phyloP scores from a whole-genome alignment of 352 stramenopile species.

The Globisporangium spiculum region DNA sequence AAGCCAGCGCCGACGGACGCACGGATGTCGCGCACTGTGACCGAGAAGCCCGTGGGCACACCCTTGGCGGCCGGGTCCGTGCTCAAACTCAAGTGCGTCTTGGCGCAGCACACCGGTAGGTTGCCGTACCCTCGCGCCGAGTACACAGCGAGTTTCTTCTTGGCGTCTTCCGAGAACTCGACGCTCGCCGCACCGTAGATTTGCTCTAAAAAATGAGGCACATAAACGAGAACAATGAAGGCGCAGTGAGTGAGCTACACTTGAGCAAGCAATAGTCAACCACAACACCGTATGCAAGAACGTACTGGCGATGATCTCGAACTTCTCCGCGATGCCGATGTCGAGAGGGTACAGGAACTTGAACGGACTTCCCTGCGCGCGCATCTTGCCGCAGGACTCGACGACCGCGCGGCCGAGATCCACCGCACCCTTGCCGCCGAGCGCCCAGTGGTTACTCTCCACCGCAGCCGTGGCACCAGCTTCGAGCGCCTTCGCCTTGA shows the following conservation, averaged over 20 bases:
- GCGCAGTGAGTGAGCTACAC: conserved; percentile 49
- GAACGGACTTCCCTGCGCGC: conserved; percentile 80
- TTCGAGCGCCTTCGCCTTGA: conserved; percentile 88
- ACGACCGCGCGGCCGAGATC: conserved; percentile 92
- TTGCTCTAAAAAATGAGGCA: conserved; percentile 56
- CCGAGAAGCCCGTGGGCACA: conserved; percentile 91
- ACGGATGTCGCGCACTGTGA: conserved; percentile 95
- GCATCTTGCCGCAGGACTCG: conserved; percentile 85
- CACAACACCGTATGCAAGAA: conserved; percentile 73
- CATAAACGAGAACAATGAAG: conserved; percentile 9
- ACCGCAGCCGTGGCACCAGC: conserved; percentile 95
- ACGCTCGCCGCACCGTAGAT: conserved; percentile 97
- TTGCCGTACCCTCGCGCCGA: conserved; percentile 57
- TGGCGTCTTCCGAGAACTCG: conserved; percentile 92
- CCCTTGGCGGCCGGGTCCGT: conserved; percentile 93
- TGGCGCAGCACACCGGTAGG: conserved; percentile 96
- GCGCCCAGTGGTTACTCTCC: conserved; percentile 88
- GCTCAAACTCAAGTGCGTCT: conserved; percentile 98
- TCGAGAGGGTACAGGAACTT: conserved; percentile 95
- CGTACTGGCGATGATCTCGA: conserved; percentile 95
- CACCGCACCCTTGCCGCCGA: conserved; percentile 85
- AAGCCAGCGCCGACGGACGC: conserved; percentile 96
- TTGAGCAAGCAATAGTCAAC: conserved; percentile 31
- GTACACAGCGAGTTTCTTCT: conserved; percentile 94
- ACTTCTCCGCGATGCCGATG: conserved; percentile 93